Evolutionary conservation across 768 basidiomycete species (phyloP), one percentile per base, ranked within the genome.

Genomic region (Butyriboletus loyo): DNA sequence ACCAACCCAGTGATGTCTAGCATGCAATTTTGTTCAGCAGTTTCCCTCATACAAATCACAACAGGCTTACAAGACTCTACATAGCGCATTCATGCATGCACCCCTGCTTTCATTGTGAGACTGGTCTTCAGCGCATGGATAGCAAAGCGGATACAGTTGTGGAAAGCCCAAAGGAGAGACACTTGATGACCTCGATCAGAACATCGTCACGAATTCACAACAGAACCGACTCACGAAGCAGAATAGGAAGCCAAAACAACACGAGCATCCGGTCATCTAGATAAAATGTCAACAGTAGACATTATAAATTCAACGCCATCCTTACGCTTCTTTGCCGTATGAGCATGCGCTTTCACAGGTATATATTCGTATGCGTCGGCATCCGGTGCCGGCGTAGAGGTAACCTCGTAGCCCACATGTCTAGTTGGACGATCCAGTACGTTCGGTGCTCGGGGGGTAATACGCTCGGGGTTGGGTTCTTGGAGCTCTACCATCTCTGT

Each of bases 241-340:
- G 75, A 62, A 92, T 89, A 17, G 90, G 90, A 60, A 93, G 75
- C 90, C 90, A 93, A 75, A 93, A 93, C 37, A 87, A 65, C 32
- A 89, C 63, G 41, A 93, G 79, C 90, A 93, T 93, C 37, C 83
- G 84, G 66, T 93, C 90, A 70, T 86, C 89, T 91, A 52, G 17
- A 55, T 14, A 60, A 13, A 52, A 27, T 47, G 47, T 50, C 24
- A 64, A 25, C 22, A 50, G 9, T 13, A 30, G 22, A 4, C 5
- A 17, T 27, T 50, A 28, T 35, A 30, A 37, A 28, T 17, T 36
- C 2, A 32, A 35, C 21, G 19, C 21, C n/a, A 25, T 36, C 42
- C 76, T 63, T 62, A 89, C 89, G 82, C 73, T 91, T 89, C 74
- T 86, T 73, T 43, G 67, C 74, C 52, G 80, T 66, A 60, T 79